These are phyloP conservation scores for Strigomonas galati DNA, from an alignment of 208 protist genomes.

Conservation along the genomic window DNA sequence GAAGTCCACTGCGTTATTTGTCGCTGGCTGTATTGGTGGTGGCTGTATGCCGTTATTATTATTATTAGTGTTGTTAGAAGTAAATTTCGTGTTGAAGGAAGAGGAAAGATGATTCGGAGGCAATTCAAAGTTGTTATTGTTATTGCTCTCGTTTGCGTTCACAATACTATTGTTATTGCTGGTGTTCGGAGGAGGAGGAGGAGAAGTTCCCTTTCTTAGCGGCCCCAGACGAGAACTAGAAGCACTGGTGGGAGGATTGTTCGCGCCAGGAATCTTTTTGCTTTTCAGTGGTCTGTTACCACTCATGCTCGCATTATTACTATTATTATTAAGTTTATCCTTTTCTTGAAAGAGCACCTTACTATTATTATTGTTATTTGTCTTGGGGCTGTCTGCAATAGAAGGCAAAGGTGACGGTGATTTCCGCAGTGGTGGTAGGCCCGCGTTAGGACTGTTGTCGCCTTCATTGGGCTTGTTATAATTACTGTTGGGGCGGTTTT, in stretches of 20 bases:
- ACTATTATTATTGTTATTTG: neutral
- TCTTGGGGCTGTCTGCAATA: neutral
- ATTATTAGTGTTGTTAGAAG: neutral
- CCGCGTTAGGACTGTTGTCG: neutral
- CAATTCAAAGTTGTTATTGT: neutral
- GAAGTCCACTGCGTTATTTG: too few relatives aligned
- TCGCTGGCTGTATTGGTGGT: neutral
- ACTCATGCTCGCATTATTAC: neutral
- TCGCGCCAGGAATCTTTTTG: too few relatives aligned
- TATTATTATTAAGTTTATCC: constrained; percentile 3
- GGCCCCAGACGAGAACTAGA: too few relatives aligned
- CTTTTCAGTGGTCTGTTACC: too few relatives aligned
- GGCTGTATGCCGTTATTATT: neutral
- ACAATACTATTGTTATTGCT: constrained; percentile 14
- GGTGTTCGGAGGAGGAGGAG: neutral
- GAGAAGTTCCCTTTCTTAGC: too few relatives aligned
- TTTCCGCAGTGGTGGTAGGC: neutral
- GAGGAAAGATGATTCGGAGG: neutral
- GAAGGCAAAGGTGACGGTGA: neutral
- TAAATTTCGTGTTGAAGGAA: neutral
- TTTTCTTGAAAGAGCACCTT: neutral
- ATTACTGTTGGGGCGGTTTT: constrained; percentile 1
- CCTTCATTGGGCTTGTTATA: constrained; percentile 4
- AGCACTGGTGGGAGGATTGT: too few relatives aligned
- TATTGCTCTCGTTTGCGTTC: neutral